Evolutionary conservation across 768 basidiomycete genomes (phyloP), one percentile per base, ranked within the genome.

Genomic region (Kwoniella sp.): DNA sequence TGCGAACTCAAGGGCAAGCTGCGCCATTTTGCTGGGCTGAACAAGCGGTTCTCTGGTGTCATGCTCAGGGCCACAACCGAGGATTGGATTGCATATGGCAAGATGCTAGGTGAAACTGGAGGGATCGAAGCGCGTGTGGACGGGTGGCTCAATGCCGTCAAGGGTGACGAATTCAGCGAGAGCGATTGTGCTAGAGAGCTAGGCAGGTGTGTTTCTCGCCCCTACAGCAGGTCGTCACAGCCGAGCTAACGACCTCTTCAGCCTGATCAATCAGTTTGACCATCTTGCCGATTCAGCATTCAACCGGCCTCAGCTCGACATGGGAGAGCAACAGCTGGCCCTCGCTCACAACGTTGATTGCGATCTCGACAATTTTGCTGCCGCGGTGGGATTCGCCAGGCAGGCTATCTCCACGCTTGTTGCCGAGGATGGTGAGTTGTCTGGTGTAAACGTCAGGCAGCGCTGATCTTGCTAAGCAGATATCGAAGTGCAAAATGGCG

Each of bases 1-100:
- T 98, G 93, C 75, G 93, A 98, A 80, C 85, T 96, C 81, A 80
- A 89, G 51, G 85, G 87, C 17, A 85, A 86, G 34, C 81, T 95
- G 25, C 83, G 86, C 1, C 81, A 83, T 40, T 79, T 96, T 37
- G 84, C 88, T 0, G 85, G 83, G 1, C 77, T 92, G 5, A 90
- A 89, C 80, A 87, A 86, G 69, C 87, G 91, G 17, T 96, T 98
- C 65, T 84, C 88, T 2, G 85, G 87, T 0, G 80, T 91, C 59
- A 80, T 98, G 47, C 80, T 83, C 26, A 79, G 84, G 15, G 88
- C 87, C 68, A 84, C 89, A 60, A 83, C 88, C 7, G 84, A 87
- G 49, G 83, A 84, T 3, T 99, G 92, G 82, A 75, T 96, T 53
- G 84, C 81, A 61, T 82, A 87, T 36, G 93, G 91, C 0, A 81